Percentiles rank a stretch among this genome's conserved stretches.
Evolutionary conservation across 129 eudicot genomes (phyloP).

Genomic region (carrot (Daucus carota)): DH1_v3.0 NC_030384.2:21595501-21596000

Average conservation of each 20-base stretch:
- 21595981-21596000: neutral
- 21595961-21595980: neutral
- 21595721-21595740: neutral
- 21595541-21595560: too few species aligned
- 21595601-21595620: too few species aligned
- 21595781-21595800: neutral
- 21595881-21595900: neutral
- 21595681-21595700: neutral
- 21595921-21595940: neutral
- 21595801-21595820: neutral
- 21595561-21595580: too few species aligned
- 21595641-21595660: too few species aligned
- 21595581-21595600: too few species aligned
- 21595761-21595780: neutral
- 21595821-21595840: neutral
- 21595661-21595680: neutral
- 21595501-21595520: too few species aligned
- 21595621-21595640: too few species aligned
- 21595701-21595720: neutral
- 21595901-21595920: neutral
- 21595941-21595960: neutral
- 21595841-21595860: neutral
- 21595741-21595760: neutral
- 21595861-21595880: neutral
- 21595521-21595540: too few species aligned